These are phyloP conservation scores for Epichloe hybrida DNA, from an alignment of 2,329 filamentous ascomycete species.

Conservation along the genomic window DNA sequence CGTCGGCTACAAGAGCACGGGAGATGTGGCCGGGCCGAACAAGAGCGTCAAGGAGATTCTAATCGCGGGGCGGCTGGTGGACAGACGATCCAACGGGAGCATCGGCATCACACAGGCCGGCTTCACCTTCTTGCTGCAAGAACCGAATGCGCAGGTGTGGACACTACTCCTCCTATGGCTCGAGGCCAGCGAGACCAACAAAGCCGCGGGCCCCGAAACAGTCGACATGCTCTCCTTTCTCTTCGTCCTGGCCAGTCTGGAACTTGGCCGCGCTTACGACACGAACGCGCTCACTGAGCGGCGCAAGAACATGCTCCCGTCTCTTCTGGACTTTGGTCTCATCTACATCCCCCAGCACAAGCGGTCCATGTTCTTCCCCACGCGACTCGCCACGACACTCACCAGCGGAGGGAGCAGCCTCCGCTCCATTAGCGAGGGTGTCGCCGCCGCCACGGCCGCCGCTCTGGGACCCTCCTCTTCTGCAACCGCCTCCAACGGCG, in stretches of 20 bases:
- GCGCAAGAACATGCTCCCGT: constrained; percentile 78
- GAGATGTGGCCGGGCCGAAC: constrained; percentile 43
- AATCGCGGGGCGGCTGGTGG: constrained; percentile 67
- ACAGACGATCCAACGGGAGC: constrained; percentile 46
- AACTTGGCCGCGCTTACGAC: constrained; percentile 83
- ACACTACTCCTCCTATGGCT: constrained; percentile 87
- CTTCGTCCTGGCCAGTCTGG: constrained; percentile 85
- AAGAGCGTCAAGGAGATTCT: constrained; percentile 75
- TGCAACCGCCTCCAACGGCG: constrained; percentile 3
- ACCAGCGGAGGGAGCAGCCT: constrained; percentile 70
- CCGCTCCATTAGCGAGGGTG: constrained; percentile 53
- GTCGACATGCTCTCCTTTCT: constrained; percentile 94
- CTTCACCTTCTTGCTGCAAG: constrained; percentile 88
- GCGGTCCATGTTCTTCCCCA: constrained; percentile 65
- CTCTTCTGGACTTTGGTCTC: constrained; percentile 83
- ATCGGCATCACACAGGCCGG: constrained; percentile 81
- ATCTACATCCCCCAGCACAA: constrained; percentile 57
- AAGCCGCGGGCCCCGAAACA: constrained; percentile 58
- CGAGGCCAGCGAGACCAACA: constrained; percentile 54
- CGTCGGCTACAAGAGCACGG: constrained; percentile 39
- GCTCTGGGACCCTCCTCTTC: constrained; percentile 22
- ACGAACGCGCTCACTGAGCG: constrained; percentile 70
- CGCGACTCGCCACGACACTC: constrained; percentile 82
- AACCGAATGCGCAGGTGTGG: constrained; percentile 96
- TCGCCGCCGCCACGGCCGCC: constrained; percentile 50